These are phyloP conservation scores for Cylindrotheca fusiformis DNA, from an alignment of 108 stramenopile genomes.

Conservation along the genomic window DNA sequence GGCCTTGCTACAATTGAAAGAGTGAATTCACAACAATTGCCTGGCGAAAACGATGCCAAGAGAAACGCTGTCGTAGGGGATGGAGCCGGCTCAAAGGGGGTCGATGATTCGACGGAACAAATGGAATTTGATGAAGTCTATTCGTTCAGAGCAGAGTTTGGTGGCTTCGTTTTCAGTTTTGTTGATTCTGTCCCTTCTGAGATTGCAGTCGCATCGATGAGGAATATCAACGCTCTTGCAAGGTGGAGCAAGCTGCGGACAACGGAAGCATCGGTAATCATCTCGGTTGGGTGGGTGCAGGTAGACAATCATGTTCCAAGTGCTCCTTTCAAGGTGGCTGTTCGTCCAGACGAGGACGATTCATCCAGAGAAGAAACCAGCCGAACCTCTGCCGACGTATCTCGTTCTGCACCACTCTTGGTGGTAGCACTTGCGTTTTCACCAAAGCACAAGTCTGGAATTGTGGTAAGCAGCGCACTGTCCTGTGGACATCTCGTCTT, in stretches of 20 bases:
- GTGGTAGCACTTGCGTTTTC: conserved; percentile 52
- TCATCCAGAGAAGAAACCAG: background rate
- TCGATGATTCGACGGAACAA: conserved; percentile 5
- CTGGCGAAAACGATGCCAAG: conserved; percentile 36
- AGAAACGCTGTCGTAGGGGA: conserved; percentile 31
- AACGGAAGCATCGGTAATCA: conserved; percentile 35
- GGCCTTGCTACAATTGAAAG: conserved; percentile 24
- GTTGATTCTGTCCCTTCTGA: conserved; percentile 69
- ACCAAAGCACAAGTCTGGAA: conserved; percentile 66
- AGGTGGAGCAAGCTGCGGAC: conserved; percentile 58
- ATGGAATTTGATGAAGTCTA: conserved; percentile 30
- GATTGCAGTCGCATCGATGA: conserved; percentile 51
- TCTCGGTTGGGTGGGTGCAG: conserved; percentile 69
- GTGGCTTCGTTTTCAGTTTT: conserved; percentile 62
- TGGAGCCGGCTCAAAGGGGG: conserved; percentile 5
- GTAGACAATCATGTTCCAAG: conserved; percentile 77
- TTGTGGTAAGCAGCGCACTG: conserved; percentile 32
- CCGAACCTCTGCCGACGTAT: background rate
- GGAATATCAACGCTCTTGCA: conserved; percentile 49
- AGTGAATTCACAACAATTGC: conserved; percentile 23
- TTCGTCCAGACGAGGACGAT: conserved; percentile 30
- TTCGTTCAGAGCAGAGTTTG: conserved; percentile 44
- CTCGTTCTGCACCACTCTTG: conserved; percentile 40
- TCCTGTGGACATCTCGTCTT: no score
- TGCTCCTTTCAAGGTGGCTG: conserved; percentile 71